Conservation (phyloP, 129 eudicot genomes). For the Flaveria brownii region DNA sequence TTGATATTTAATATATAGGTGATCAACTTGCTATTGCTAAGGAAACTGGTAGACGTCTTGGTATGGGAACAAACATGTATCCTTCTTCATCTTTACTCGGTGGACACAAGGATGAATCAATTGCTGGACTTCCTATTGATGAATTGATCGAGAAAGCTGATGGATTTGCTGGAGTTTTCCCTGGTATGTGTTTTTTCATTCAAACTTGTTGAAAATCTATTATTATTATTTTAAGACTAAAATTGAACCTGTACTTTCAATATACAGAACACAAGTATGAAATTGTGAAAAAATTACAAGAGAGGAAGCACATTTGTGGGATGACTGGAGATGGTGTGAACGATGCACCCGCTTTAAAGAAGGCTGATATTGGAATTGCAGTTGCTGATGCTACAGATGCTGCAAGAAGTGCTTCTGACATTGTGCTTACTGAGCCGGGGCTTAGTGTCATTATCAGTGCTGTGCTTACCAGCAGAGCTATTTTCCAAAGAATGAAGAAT, state of each 20-base stretch:
- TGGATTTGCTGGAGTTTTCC: slow-evolving; percentile 75
- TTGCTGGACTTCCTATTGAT: slow-evolving; percentile 57
- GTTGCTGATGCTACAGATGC: slow-evolving; percentile 90
- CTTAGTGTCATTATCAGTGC: slow-evolving; percentile 71
- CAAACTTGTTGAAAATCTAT: neutral
- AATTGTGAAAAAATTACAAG: slow-evolving; percentile 75
- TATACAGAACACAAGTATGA: slow-evolving; percentile 75
- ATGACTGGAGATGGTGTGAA: slow-evolving; percentile 89
- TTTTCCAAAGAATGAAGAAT: slow-evolving; percentile 72
- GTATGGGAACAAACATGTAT: slow-evolving; percentile 74
- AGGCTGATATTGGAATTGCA: slow-evolving; percentile 79
- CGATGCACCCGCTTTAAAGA: slow-evolving; percentile 82
- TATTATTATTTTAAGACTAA: neutral
- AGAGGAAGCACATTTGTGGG: slow-evolving; percentile 74
- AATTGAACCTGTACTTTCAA: neutral
- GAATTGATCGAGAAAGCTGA: slow-evolving; percentile 74
- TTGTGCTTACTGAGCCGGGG: slow-evolving; percentile 68
- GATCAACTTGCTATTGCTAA: slow-evolving; percentile 77
- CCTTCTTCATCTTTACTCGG: slow-evolving; percentile 70
- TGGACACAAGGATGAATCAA: slow-evolving; percentile 61
- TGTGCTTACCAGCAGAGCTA: slow-evolving; percentile 64
- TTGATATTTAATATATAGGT: slow-evolving; percentile 33
- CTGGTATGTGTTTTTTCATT: slow-evolving; percentile 41
- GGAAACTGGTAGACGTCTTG: slow-evolving; percentile 72
- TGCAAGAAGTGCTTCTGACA: slow-evolving; percentile 78